These are phyloP conservation scores for Fusarium sterilihyphosum DNA, from an alignment of 2,329 filamentous ascomycete genomes.

Conservation along the genomic window DNA sequence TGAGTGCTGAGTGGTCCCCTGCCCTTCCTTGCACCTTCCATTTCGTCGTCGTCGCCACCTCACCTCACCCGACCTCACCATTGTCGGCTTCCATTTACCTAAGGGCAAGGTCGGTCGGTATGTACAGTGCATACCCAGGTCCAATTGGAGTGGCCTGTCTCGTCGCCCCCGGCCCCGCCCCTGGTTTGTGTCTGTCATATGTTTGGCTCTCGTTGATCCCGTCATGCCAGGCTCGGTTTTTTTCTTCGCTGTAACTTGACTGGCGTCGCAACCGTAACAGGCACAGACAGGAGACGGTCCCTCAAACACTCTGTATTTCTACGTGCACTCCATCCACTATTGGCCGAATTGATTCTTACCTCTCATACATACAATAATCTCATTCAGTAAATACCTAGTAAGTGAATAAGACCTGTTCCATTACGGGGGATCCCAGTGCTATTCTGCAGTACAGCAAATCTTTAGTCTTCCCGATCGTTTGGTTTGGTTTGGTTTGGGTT, in stretches of 20 bases:
- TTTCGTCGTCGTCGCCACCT: conserved; percentile 30
- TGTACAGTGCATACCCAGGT: background rate
- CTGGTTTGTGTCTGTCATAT: conserved; percentile 6
- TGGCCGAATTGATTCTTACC: background rate
- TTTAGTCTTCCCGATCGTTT: conserved; percentile 28
- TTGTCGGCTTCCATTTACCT: background rate
- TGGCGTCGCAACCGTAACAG: conserved; percentile 1
- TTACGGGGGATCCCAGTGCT: background rate
- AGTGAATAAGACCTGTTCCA: background rate
- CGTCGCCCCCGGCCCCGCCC: conserved; percentile 18
- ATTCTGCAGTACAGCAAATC: background rate
- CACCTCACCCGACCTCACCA: background rate
- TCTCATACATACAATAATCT: background rate
- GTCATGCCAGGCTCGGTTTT: conserved; percentile 15
- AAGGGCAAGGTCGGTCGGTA: background rate
- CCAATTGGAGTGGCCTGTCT: background rate
- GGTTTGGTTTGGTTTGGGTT: conserved; percentile 16
- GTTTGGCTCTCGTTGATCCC: conserved; percentile 12
- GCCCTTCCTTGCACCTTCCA: conserved; percentile 24
- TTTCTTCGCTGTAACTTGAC: conserved; percentile 5
- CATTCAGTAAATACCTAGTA: background rate
- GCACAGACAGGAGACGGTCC: background rate
- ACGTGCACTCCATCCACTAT: background rate
- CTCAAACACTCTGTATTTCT: background rate
- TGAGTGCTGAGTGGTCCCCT: background rate